Conservation (phyloP, 2,329 filamentous ascomycete species). For the Magnaporthiopsis rhizophila region DNA sequence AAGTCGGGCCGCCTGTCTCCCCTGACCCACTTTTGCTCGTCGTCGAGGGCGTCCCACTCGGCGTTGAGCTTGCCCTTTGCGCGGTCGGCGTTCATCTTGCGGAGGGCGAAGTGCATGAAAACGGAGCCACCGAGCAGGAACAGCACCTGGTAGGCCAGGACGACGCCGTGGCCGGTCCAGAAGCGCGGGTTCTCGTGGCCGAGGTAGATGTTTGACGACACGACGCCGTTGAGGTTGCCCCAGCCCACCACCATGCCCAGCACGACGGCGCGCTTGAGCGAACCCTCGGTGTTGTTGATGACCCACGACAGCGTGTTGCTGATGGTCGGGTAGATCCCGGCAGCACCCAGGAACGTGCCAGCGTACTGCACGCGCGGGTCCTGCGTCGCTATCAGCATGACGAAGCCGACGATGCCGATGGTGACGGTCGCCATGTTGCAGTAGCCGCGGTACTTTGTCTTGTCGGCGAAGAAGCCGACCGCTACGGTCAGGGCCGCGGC, state of each 20-base stretch:
- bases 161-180: constrained; percentile 48
- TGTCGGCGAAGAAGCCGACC: constrained; percentile 70
- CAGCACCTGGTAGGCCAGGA: constrained; percentile 55
- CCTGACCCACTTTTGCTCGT: constrained; percentile 44
- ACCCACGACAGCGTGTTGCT: constrained; percentile 77
- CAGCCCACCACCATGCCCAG: constrained; percentile 69
- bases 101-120: constrained; percentile 50
- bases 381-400: constrained; percentile 64
- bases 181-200: constrained; percentile 22
- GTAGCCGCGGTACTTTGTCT: constrained; percentile 61
- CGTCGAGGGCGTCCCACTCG: constrained; percentile 46
- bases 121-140: constrained; percentile 58
- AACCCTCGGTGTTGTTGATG: constrained; percentile 78
- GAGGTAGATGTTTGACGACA: constrained; percentile 58
- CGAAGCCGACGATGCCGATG: constrained; percentile 68
- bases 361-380: constrained; percentile 65
- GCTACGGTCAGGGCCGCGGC: constrained; percentile 62
- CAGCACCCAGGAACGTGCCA: constrained; percentile 69
- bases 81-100: constrained; percentile 52
- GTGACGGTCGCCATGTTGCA: constrained; percentile 70
- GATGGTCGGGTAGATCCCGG: constrained; percentile 77
- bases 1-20: constrained; percentile 43
- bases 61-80: constrained; percentile 44
- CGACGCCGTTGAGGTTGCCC: constrained; percentile 68
- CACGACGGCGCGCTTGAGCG: constrained; percentile 71